Evolutionary conservation across 306 rosid genomes (phyloP).

Genomic region (Sphenostylis stenocarpa): DNA sequence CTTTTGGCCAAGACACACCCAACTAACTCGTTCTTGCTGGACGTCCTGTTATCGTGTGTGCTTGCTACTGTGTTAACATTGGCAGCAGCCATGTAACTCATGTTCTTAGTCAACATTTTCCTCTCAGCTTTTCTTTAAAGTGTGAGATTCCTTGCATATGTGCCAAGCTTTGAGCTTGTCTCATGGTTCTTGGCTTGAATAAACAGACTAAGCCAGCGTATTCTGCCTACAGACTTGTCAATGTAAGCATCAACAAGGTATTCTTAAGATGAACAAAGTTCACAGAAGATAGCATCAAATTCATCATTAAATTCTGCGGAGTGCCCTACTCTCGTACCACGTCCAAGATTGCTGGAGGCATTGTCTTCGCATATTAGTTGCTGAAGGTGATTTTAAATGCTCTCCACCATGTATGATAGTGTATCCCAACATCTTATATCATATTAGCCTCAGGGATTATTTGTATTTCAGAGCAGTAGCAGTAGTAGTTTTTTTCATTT

Average conservation of each 20-base stretch:
- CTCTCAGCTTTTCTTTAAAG: neutral
- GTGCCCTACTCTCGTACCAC: too few species aligned
- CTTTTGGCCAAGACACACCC: neutral
- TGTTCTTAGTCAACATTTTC: neutral
- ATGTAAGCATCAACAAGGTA: neutral
- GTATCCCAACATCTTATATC: neutral
- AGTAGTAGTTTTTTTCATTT: too few species aligned
- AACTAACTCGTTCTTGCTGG: too few species aligned
- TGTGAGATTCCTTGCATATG: neutral
- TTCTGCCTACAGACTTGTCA: neutral
- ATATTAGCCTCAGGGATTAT: neutral
- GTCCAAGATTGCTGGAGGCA: neutral
- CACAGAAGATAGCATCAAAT: neutral
- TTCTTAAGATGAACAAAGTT: neutral
- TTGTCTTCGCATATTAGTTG: neutral
- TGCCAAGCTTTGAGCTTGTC: neutral
- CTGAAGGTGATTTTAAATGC: neutral
- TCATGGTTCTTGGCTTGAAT: neutral
- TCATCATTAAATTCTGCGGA: neutral
- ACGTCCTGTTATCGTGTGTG: too few species aligned
- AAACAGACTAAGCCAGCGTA: neutral
- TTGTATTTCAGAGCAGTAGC: neutral
- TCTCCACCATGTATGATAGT: neutral
- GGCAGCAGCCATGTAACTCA: neutral
- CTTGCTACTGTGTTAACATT: neutral